Base-by-base conservation (phyloP, 1,139 yeast genomes). In the Suhomyces wounanorum region DNA sequence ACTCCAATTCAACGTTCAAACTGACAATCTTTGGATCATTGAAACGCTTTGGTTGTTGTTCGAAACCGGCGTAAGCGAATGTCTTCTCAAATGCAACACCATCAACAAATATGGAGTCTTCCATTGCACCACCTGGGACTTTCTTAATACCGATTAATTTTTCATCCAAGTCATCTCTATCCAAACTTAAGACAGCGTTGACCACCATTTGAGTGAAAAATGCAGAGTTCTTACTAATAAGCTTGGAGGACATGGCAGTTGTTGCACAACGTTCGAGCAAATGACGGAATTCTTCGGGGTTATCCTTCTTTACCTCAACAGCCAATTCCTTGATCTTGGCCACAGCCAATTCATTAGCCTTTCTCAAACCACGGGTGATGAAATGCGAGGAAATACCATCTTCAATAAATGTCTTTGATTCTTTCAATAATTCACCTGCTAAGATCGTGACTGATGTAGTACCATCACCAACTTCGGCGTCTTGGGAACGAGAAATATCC, bases 381-480 rank as follows among this genome's bases (percentile, higher is more conserved):
- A 91, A 81, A 65, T 90, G 96, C 5, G 97, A 85, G 26, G 96
- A 88, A 57, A 94, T 89, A 38, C 97, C 97, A 70, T 94, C 99
- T 70, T 94, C 99, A 55, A 94, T 89, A 64, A 92, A 94, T 36
- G 82, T 72, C 67, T 90, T 91, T 59, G 95, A 85, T 69, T 94
- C 98, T 66, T 90, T 90, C 70, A 94, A 80, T 57, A 94, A 80
- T 71, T 94, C 99, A 51, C 98, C 97, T 1, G 99, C 98, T 57
- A 94, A 72, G 44, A 94, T 81, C 0, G 98, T 90, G 13, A 95
- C 99, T 40, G 97, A 86, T 0, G 99, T 94, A 40, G 99, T 94
- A 59, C 99, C 99, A 69, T 94, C 99, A 56, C 99, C 99, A 52
- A 94, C 98, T 71, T 94, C 99, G 21, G 97, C 97, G 70, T 94